Base-by-base conservation (phyloP, 352 stramenopile genomes). In the Phytopythium montanum region DNA sequence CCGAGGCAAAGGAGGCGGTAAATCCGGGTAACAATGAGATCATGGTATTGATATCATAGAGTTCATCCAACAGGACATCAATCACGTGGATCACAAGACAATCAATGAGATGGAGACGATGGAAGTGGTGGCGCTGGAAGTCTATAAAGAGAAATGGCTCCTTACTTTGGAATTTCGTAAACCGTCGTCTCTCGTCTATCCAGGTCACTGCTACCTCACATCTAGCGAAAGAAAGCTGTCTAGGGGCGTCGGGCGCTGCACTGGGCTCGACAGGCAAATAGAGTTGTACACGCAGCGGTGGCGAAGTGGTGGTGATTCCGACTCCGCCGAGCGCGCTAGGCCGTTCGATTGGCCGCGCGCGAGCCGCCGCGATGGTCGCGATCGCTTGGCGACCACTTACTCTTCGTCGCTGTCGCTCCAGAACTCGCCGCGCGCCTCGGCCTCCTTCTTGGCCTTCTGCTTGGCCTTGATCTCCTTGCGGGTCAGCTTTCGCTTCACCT, bases 381-480 rank as follows among this genome's bases (percentile, higher is more conserved):
- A n/a, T 49, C 25, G 42, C 7, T 2, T 9, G 2, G 18, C 50
- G 31, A n/a, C 50, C 26, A 18, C 52, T 67, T 87, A 88, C 64
- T 85, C 79, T 41, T 87, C 78, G 66, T 90, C 80, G 19, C 70
- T 85, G 80, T 95, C 86, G 60, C 76, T 89, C 62, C 66, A 95
- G 76, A 88, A 93, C 61, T 95, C 86, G 58, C 86, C 86, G 41
- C 77, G 77, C 52, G 83, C 84, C 64, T 95, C 86, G 28, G 86
- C 86, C 48, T 95, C 86, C 79, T 95, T 95, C 68, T 85, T 84
- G 56, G 85, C 83, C 83, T 95, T 95, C 18, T 69, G 66, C 72
- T 95, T 95, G 23, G 86, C 86, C 81, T 95, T 95, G 58, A 87
- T 64, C 73, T 95, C 86, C 79, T 95, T 95, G 62, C 86, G 86